These are phyloP conservation scores for Penicillium lividum DNA, from an alignment of 495 filamentous ascomycete species.

Conservation along the genomic window DNA sequence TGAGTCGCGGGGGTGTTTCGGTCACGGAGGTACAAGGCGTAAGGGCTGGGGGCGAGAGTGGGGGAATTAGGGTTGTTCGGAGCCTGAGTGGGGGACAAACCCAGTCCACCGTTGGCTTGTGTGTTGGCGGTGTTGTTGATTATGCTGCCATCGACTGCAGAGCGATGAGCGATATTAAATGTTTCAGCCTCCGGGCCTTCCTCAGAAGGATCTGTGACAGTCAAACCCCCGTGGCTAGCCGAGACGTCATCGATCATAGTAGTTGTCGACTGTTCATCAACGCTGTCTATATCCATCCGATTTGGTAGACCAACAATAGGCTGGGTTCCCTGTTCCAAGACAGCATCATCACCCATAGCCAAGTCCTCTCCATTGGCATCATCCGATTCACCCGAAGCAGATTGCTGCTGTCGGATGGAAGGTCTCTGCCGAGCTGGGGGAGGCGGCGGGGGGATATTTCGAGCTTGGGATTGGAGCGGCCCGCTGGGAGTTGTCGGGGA, in stretches of 20 bases:
- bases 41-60: conserved; percentile 67
- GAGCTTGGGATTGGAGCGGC: conserved; percentile 52
- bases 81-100: conserved; percentile 75
- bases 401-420: conserved; percentile 84
- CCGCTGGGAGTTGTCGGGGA: conserved; percentile 91
- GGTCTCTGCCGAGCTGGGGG: conserved; percentile 61
- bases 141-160: conserved; percentile 82
- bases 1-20: conserved; percentile 62
- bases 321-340: conserved; percentile 63
- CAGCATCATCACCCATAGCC: conserved; percentile 65
- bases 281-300: conserved; percentile 76
- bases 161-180: conserved; percentile 95
- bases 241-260: conserved; percentile 75
- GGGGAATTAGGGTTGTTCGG: conserved; percentile 68
- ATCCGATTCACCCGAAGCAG: conserved; percentile 82
- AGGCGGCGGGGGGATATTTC: conserved; percentile 40
- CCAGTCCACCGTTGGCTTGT: conserved; percentile 62
- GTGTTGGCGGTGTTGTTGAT: conserved; percentile 61
- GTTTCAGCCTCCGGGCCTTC: conserved; percentile 76
- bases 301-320: conserved; percentile 77
- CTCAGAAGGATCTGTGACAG: conserved; percentile 77
- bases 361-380: conserved; percentile 76
- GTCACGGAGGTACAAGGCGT: conserved; percentile 75
- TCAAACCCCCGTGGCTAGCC: conserved; percentile 70
- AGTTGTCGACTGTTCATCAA: conserved; percentile 62